Base-by-base conservation (phyloP, 2,329 filamentous ascomycete species). In the Aureobasidium subglaciale region DNA sequence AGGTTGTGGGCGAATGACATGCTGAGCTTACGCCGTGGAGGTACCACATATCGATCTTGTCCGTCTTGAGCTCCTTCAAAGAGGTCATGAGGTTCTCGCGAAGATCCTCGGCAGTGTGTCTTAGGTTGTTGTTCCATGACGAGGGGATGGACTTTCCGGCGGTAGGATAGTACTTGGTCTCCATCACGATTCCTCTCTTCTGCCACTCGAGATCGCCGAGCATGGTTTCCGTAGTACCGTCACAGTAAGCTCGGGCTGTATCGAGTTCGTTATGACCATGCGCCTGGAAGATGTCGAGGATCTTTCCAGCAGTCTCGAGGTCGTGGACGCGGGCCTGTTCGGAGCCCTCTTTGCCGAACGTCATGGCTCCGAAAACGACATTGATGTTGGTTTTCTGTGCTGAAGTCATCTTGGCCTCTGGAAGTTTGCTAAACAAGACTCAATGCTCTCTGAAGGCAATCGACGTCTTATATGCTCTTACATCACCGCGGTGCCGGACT, bases 1-100 rank as follows among this genome's bases (percentile, higher is more conserved):
- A 13, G 22, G 24, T 5, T 10, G 5, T 29, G 32, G 15, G 8
- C 5, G 20, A 5, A 18, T 10, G 18, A 2, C 13, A 24, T 15
- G 9, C 9, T 5, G 24, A 20, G 6, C 43, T 43, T 50, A 56
- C 43, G 1, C 68, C 72, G 59, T 80, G 77, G 2, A 80, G 70
- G 57, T 80, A 80, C 62, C 70, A 78, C 49, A 77, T 72, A 35
- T 79, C 70, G 2, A 80, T 64, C 56, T 70, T 71, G 24, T 68
- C 63, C 0, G 68, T 64, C 30, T 70, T 63, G 13, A 78, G 65
- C 1, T 71, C 73, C 35, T 65, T 58, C 25, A 77, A 59, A 15
- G 70, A 73, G 9, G 67, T 63, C 29, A 62, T 56, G 5, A 77
- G 56, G 3, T 64, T 69, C 5, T 65, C 58, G 1, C 68, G 64